These are phyloP conservation scores for Solanum hybrid DNA, from an alignment of 305 asterid species.

Conservation along the genomic window DNA sequence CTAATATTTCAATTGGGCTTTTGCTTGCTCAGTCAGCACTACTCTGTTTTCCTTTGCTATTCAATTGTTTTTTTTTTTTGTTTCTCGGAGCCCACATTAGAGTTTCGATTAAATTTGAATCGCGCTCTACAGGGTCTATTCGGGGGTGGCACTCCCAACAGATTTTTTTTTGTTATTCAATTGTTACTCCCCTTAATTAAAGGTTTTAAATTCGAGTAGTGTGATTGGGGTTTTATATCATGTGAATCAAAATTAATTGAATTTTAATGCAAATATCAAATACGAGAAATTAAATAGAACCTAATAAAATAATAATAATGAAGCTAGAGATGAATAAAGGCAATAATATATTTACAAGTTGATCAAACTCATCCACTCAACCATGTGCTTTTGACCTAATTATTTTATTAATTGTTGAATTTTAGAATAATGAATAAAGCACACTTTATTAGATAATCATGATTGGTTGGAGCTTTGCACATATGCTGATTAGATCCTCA, in stretches of 20 bases:
- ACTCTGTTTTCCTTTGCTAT: background rate
- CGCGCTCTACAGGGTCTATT: fast-evolving
- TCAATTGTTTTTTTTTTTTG: too few species aligned
- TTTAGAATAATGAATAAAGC: background rate
- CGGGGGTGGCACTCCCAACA: fast-evolving
- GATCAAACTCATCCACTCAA: background rate
- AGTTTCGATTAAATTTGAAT: fast-evolving
- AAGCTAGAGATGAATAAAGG: background rate
- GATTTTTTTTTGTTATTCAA: too few species aligned
- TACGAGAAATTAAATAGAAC: background rate
- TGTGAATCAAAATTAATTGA: background rate
- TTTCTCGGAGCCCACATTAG: too few species aligned
- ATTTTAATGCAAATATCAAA: too few species aligned
- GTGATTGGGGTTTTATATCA: too few species aligned
- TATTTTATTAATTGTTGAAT: background rate
- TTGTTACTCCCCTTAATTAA: background rate
- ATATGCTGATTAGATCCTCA: slow-evolving; percentile 2
- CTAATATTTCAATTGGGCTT: background rate
- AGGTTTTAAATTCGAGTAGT: too few species aligned
- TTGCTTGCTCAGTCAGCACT: background rate
- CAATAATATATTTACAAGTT: background rate
- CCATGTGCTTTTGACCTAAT: background rate
- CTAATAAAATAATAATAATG: background rate
- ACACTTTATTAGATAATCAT: background rate
- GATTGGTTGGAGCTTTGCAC: background rate